These are phyloP conservation scores for Actinomucor elegans DNA, from an alignment of 371 early-diverging fungal genomes.

Conservation along the genomic window DNA sequence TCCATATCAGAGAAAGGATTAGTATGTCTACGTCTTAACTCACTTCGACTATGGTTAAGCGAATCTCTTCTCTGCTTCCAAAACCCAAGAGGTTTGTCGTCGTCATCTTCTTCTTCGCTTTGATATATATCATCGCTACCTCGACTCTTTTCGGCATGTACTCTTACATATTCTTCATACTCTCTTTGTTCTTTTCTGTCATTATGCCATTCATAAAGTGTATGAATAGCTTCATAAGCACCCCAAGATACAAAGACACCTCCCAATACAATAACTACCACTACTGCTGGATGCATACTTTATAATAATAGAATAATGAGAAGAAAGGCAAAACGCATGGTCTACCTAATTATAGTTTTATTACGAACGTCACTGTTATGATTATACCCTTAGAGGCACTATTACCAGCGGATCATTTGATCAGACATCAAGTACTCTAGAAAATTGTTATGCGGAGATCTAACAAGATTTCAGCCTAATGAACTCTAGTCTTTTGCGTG, in stretches of 20 bases:
- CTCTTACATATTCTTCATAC: conserved; percentile 34
- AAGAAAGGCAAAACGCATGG: neutral
- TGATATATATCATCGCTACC: conserved; percentile 13
- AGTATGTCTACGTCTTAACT: conserved; percentile 7
- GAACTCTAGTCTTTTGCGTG: too few relatives aligned
- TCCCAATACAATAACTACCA: conserved; percentile 20
- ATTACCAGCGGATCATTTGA: too few relatives aligned
- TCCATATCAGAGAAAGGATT: too few relatives aligned
- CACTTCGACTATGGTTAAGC: neutral
- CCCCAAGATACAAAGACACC: conserved; percentile 20
- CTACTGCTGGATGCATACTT: conserved; percentile 28
- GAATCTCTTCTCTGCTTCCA: conserved; percentile 8
- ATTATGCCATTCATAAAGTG: conserved; percentile 24
- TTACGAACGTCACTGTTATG: too few relatives aligned
- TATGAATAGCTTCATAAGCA: conserved; percentile 28
- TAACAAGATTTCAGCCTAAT: too few relatives aligned
- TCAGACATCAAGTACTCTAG: too few relatives aligned
- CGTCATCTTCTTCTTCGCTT: conserved; percentile 25
- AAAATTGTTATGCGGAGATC: too few relatives aligned
- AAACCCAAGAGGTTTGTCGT: conserved; percentile 25
- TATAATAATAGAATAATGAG: conserved; percentile 2
- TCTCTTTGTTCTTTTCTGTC: conserved; percentile 26
- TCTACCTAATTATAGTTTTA: too few relatives aligned
- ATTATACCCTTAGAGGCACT: too few relatives aligned
- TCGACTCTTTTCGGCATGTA: conserved; percentile 22